These are phyloP conservation scores for Dendryphion nanum DNA, from an alignment of 2,329 filamentous ascomycete genomes.

Conservation along the genomic window DNA sequence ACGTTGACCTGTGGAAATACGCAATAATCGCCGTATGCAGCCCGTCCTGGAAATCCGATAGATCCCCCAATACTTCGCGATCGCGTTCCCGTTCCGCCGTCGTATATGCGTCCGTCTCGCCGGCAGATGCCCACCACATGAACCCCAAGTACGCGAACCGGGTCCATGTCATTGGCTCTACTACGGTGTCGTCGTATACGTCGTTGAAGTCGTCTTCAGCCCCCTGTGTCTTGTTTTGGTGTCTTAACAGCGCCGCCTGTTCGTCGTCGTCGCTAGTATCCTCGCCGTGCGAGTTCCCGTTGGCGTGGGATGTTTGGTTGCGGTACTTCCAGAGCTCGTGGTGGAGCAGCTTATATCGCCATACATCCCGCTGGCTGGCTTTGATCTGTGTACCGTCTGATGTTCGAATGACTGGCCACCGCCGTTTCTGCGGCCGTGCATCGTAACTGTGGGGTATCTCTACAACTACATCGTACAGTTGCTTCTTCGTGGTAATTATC, in stretches of 20 bases:
- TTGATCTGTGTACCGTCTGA: slow-evolving; percentile 64
- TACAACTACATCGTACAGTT: slow-evolving; percentile 86
- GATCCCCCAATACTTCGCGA: slow-evolving; percentile 43
- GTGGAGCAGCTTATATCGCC: slow-evolving; percentile 57
- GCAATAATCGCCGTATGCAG: slow-evolving; percentile 72
- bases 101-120: slow-evolving; percentile 62
- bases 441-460: slow-evolving; percentile 69
- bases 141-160: slow-evolving; percentile 77
- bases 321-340: slow-evolving; percentile 35
- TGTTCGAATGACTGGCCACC: slow-evolving; percentile 75
- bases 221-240: slow-evolving; percentile 21
- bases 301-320: neutral
- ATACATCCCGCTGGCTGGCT: slow-evolving; percentile 86
- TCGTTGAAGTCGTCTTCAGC: slow-evolving; percentile 38
- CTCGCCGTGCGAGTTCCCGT: slow-evolving; percentile 15
- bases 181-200: slow-evolving; percentile 38
- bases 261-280: slow-evolving; percentile 21
- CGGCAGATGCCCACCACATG: slow-evolving; percentile 88
- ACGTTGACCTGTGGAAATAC: slow-evolving; percentile 77
- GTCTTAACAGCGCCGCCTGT: slow-evolving; percentile 18
- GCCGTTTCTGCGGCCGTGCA: slow-evolving; percentile 51
- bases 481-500: slow-evolving; percentile 80
- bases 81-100: slow-evolving; percentile 56
- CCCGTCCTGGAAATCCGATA: slow-evolving; percentile 45
- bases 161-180: slow-evolving; percentile 63